These are phyloP conservation scores for Groenewaldozyma salmanticensis DNA, from an alignment of 805 yeast species.

Conservation along the genomic window DNA sequence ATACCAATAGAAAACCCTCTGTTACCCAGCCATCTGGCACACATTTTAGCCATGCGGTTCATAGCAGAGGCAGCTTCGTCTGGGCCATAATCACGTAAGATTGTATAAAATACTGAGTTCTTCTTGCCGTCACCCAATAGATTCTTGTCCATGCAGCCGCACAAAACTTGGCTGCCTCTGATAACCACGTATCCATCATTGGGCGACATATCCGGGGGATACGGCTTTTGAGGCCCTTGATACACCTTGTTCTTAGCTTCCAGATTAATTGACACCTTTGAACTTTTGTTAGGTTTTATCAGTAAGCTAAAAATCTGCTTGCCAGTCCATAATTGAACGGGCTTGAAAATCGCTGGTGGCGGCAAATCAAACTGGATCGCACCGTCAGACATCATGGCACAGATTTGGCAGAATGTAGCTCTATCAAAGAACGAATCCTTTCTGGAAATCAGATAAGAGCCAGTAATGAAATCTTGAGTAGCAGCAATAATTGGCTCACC, in stretches of 20 bases:
- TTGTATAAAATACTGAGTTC: slow-evolving; percentile 91
- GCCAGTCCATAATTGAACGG: slow-evolving; percentile 91
- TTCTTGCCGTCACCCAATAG: slow-evolving; percentile 97
- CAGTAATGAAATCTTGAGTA: slow-evolving; percentile 97
- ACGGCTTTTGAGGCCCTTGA: slow-evolving; percentile 59
- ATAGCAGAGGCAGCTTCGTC: slow-evolving; percentile 90
- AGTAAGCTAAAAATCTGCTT: slow-evolving; percentile 86
- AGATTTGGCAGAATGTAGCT: slow-evolving; percentile 68
- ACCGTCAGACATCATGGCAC: slow-evolving; percentile 96
- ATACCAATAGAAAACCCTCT: slow-evolving; percentile 97
- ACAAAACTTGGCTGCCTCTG: slow-evolving; percentile 76
- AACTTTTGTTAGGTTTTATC: slow-evolving; percentile 67
- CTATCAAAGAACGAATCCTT: slow-evolving; percentile 91
- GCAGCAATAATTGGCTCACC: slow-evolving; percentile 99
- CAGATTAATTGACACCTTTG: slow-evolving; percentile 77
- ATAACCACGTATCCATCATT: slow-evolving; percentile 92
- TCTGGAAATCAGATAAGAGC: slow-evolving; percentile 83
- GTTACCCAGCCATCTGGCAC: slow-evolving; percentile 91
- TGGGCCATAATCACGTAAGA: slow-evolving; percentile 93
- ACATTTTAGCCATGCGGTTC: slow-evolving; percentile 98
- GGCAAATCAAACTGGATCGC: slow-evolving; percentile 82
- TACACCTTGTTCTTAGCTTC: slow-evolving; percentile 93
- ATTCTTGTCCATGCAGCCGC: slow-evolving; percentile 97
- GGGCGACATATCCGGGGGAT: slow-evolving; percentile 91
- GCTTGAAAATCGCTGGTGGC: slow-evolving; percentile 89